Percentiles rank a stretch among this genome's conserved stretches.
Evolutionary conservation across 768 basidiomycete species (phyloP).

Genomic region (Naganishia friedmannii): DNA sequence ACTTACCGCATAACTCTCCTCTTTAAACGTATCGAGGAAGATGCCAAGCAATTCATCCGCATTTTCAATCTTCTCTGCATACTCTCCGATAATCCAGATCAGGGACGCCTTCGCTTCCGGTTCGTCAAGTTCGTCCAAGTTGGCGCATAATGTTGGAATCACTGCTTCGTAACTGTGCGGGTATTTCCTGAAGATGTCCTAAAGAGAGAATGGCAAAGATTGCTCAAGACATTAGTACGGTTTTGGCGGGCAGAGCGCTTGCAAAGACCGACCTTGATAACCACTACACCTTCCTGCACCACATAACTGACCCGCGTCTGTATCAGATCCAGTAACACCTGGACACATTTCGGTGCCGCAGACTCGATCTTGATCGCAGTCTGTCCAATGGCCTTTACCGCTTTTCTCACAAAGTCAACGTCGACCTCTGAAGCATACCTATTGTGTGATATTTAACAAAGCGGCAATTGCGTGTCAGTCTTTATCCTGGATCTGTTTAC

Average conservation of each 20-base stretch:
- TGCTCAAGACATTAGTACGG: neutral
- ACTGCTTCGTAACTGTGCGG: constrained; percentile 94
- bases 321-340: constrained; percentile 88
- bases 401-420: constrained; percentile 93
- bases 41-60: constrained; percentile 85
- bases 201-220: constrained; percentile 1
- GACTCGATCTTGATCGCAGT: constrained; percentile 91
- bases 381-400: constrained; percentile 92
- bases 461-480: neutral
- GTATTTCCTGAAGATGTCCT: constrained; percentile 99
- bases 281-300: constrained; percentile 95
- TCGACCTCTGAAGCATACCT: constrained; percentile 97
- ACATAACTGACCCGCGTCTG: constrained; percentile 92
- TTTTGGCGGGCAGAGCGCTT: neutral
- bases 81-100: constrained; percentile 99
- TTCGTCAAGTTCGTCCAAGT: constrained; percentile 93
- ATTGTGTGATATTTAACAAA: too few relatives aligned
- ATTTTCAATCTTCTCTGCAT: constrained; percentile 95
- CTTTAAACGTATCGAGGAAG: constrained; percentile 87
- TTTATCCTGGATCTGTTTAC: neutral
- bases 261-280: constrained; percentile 76
- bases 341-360: constrained; percentile 90
- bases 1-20: constrained; percentile 83
- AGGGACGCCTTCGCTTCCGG: constrained; percentile 96
- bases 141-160: constrained; percentile 89